Conservation (phyloP, 2,329 filamentous ascomycete genomes). For the Sporothrix euskadiensis region DNA sequence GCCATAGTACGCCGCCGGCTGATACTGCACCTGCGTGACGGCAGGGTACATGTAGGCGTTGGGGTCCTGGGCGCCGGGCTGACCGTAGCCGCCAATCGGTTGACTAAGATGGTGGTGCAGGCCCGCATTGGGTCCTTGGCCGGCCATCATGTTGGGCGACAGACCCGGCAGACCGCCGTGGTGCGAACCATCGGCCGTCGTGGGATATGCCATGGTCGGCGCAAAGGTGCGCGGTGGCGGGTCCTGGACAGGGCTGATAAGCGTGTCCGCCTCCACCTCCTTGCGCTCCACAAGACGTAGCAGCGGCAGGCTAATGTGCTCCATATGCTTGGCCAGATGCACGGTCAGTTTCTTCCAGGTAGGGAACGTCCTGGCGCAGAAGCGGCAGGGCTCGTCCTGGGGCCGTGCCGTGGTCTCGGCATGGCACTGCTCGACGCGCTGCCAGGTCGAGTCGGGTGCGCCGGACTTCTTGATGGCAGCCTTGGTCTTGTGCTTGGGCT, state of each 20-base stretch:
- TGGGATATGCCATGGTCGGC: conserved; percentile 34
- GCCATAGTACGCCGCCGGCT: conserved; percentile 30
- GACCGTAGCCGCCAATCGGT: conserved; percentile 31
- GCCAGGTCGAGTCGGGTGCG: conserved; percentile 67
- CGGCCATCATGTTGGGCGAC: conserved; percentile 26
- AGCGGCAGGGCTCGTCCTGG: conserved; percentile 78
- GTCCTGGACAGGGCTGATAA: conserved; percentile 68
- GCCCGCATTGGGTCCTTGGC: background rate
- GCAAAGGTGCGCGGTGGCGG: conserved; percentile 47
- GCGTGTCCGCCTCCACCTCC: conserved; percentile 58
- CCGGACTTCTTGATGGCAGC: conserved; percentile 62
- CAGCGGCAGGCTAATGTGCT: conserved; percentile 82
- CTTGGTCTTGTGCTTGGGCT: conserved; percentile 81
- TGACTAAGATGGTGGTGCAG: conserved; percentile 28
- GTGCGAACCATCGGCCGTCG: conserved; percentile 30
- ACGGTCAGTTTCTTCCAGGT: conserved; percentile 93
- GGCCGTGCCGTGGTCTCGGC: conserved; percentile 65
- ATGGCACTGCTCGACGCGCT: conserved; percentile 75
- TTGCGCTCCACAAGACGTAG: conserved; percentile 57
- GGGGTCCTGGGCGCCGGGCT: conserved; percentile 29
- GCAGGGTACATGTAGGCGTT: conserved; percentile 24
- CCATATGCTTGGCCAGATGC: conserved; percentile 94
- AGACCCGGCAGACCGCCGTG: conserved; percentile 19
- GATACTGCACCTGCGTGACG: conserved; percentile 31
- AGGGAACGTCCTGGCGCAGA: conserved; percentile 77